Conservation (phyloP, 2,329 filamentous ascomycete genomes). For the Colletotrichum gigasporum region DNA sequence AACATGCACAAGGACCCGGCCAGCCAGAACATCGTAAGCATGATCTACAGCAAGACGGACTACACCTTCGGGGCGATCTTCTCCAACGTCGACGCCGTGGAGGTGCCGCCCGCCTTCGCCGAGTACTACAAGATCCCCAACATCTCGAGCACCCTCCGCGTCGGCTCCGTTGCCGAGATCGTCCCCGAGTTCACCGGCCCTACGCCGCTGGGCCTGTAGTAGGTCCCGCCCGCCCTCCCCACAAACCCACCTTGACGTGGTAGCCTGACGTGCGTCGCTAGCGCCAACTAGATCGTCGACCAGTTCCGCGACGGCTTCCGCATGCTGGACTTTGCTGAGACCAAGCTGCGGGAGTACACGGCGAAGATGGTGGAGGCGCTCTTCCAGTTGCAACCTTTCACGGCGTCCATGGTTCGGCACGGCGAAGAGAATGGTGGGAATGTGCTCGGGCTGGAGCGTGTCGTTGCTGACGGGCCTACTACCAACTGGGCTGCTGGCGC, state of each 20-base stretch:
- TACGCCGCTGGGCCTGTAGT: conserved; percentile 41
- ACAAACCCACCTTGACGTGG: not conserved
- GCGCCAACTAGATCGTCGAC: conserved; percentile 45
- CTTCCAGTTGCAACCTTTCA: conserved; percentile 40
- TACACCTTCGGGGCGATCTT: conserved; percentile 35
- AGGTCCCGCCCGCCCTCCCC: not conserved
- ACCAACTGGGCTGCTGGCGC: conserved; percentile 47
- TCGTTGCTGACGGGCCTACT: conserved; percentile 47
- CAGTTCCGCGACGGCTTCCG: conserved; percentile 39
- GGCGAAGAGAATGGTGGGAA: conserved; percentile 40
- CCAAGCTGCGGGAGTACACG: conserved; percentile 40
- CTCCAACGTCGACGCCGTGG: conserved; percentile 38
- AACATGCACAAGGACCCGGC: conserved; percentile 38
- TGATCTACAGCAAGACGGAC: conserved; percentile 33
- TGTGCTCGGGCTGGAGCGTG: conserved; percentile 41
- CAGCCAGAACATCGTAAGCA: conserved; percentile 41
- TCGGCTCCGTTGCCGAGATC: conserved; percentile 38
- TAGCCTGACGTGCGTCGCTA: not conserved
- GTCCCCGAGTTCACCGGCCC: conserved; percentile 43
- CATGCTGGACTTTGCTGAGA: conserved; percentile 42
- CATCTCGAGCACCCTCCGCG: conserved; percentile 35
- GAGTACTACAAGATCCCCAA: conserved; percentile 34
- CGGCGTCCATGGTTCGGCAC: conserved; percentile 38
- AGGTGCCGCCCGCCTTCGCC: conserved; percentile 36
- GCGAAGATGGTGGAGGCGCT: conserved; percentile 38